Base-by-base conservation (phyloP, 805 yeast genomes). In the Saccharomycopsis guyanensis region DNA sequence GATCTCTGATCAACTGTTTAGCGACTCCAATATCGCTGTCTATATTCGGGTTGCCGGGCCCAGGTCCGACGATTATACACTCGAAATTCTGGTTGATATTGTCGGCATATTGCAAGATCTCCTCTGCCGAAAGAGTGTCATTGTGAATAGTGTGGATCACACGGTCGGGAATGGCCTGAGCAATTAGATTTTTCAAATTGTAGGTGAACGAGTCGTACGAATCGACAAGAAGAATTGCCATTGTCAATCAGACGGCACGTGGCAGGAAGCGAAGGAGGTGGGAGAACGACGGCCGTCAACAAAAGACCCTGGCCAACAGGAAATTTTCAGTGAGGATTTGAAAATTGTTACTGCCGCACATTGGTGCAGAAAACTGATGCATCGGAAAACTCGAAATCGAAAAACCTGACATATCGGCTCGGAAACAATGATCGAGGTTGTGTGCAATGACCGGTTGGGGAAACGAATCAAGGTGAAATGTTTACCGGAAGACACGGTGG, bases 171-270 rank as follows among this genome's bases (percentile, higher is more conserved):
- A 47, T 16, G 12, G 82, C 72, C 15, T 63, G 61, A 51, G 72
- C 74, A 20, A 89, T 62, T 18, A 91, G 71, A 41, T 73, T 70
- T 33, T 75, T 74, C 42, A 93, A 72, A 60, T 93, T 93, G 64
- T 76, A 85, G 3, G 96, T 84, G 70, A 91, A 93, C 2, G 97
- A 91, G 62, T 93, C 99, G 60, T 93, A 89, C 2, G 97, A 89
- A 62, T 93, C 98, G 12, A 93, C 75, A 39, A 87, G 72, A 8
- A 87, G 75, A 45, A 86, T 73, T 1, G 73, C 52, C 76, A 72
- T 72, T 27, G 32, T 13, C 32, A 27, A 13, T 27, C 13, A 13
- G 12, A 27, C 32, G 8, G 13, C n/a, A n/a, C n/a, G n/a, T n/a
- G n/a, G n/a, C n/a, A n/a, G n/a, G n/a, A n/a, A n/a, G n/a, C n/a